Base-by-base conservation (phyloP, 2,329 filamentous ascomycete species). In the Claviceps capensis region DNA sequence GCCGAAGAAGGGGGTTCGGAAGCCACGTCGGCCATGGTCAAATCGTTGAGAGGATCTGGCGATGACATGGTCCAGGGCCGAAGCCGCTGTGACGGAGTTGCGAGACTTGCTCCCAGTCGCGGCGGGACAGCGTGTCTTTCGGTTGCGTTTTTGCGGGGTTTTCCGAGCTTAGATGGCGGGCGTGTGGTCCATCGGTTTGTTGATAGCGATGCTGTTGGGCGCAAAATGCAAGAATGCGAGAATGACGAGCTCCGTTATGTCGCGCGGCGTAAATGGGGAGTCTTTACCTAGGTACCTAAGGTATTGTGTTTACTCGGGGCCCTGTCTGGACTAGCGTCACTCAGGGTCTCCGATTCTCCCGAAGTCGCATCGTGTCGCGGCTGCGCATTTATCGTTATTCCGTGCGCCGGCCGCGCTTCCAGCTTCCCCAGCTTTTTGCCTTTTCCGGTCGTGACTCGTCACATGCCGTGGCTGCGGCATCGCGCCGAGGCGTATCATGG, bases 31-130 rank as follows among this genome's bases (percentile, higher is more conserved):
- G 65, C 59, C n/a, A 63, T 61, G 45, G 67, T 68, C 49, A 59
- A 56, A 48, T 70, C 67, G 62, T 71, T 74, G 53, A 77, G 66
- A 45, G 74, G 74, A 61, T 77, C 74, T 41, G 74, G 74, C 57
- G 74, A 76, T 51, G 72, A 75, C 64, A 72, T 71, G 60, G 68
- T 64, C 30, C 61, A 72, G 48, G 47, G 50, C 42, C 46, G 48
- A 36, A 16, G 46, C 52, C 40, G 23, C 16, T 46, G 51, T 34
- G 47, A 49, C 43, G 26, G 16, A 64, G 56, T 62, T 61, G 16
- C 3, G 62, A 63, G 55, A 65, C 59, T 17, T 16, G 49, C 60
- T 62, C 52, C 48, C 40, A 19, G 17, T 34, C 13, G 17, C 26
- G n/a, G 30, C 4, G 26, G 14, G 17, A 14, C 16, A n/a, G 26